Evolutionary conservation across 2,329 filamentous ascomycete species (phyloP).

Genomic region (Aspergillus proliferans): DNA sequence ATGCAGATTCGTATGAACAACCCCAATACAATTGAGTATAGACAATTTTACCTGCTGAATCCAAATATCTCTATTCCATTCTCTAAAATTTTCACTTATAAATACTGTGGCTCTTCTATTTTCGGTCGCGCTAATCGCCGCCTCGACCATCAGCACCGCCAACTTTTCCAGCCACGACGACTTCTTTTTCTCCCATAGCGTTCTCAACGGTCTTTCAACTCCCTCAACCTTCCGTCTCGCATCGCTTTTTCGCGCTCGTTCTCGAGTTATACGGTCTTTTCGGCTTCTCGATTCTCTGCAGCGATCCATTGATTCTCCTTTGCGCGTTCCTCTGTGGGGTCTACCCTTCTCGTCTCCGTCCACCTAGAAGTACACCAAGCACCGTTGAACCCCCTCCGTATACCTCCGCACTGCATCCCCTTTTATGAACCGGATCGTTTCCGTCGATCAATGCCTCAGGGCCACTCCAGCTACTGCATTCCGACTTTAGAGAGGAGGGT

Average conservation of each 20-base stretch:
- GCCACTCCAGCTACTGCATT: constrained; percentile 17
- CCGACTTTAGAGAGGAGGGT: constrained; percentile 23
- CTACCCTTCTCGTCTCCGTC: neutral
- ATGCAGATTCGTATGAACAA: too few relatives aligned
- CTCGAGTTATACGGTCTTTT: neutral
- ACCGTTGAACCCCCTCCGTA: neutral
- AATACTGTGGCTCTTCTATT: too few relatives aligned
- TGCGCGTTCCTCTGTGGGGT: neutral
- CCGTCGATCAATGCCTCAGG: constrained; percentile 35
- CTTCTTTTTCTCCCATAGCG: neutral
- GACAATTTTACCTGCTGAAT: too few relatives aligned
- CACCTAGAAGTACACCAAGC: neutral
- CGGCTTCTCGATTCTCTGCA: neutral
- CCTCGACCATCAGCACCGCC: neutral
- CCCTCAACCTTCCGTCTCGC: constrained; percentile 1
- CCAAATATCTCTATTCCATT: too few relatives aligned
- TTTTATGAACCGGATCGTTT: constrained; percentile 4
- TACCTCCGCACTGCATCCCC: constrained; percentile 3
- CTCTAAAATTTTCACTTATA: too few relatives aligned
- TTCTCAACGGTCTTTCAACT: constrained; percentile 4
- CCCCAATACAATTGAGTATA: too few relatives aligned
- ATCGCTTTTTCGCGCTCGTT: neutral
- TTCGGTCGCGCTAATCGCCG: neutral
- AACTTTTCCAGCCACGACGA: constrained; percentile 1
- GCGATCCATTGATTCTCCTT: neutral